Evolutionary conservation across 192 early-diverging fungal species (phyloP), one percentile per base, ranked within the genome.

Genomic region (Umbelopsis vinacea): DNA sequence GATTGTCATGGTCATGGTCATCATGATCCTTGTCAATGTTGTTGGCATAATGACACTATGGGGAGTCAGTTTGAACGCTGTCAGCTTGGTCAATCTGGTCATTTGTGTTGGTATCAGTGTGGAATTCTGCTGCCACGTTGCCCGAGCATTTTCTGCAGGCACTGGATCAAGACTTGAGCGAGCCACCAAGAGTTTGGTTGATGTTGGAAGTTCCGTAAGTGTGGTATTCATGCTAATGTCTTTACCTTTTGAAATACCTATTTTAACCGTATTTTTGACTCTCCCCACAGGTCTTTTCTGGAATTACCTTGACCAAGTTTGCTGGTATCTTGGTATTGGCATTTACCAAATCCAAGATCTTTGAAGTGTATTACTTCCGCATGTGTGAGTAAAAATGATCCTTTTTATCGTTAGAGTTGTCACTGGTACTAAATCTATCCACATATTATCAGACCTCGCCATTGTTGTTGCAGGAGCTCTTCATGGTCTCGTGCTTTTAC

Each of bases 81-180:
- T 90, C 26, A 88, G 86, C 38, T 66, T 89, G 19, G 89, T 90
- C 17, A 90, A 90, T 74, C 63, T 90, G 19, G 85, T 88, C 3
- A 89, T 90, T 45, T 88, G 87, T 70, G 85, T 88, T 22, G 89
- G 89, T 52, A 88, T 90, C 69, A 86, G 88, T 54, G 89, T 90
- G 10, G 89, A 90, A 57, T 90, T 90, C 73, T 89, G 87, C 54
- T 86, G 84, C 46, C 89, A 90, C 72, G 85, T 90, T 74, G 84
- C 83, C 6, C 79, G 89, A 46, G 85, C 82, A 19, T 87, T 80
- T 75, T 80, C 85, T 3, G 83, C 87, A 5, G 80, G 83, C 14
- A 75, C 76, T 23, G 86, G 82, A 72, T 79, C 74, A 26, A 71
- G 75, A 45, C 75, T 84, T 26, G 83, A 86, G 24, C 70, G 89